Percentiles rank a stretch among this genome's conserved stretches.
These are phyloP conservation scores for Gaultheria prostrata DNA, from an alignment of 148 eudicot species.

Conservation along the genomic window DNA sequence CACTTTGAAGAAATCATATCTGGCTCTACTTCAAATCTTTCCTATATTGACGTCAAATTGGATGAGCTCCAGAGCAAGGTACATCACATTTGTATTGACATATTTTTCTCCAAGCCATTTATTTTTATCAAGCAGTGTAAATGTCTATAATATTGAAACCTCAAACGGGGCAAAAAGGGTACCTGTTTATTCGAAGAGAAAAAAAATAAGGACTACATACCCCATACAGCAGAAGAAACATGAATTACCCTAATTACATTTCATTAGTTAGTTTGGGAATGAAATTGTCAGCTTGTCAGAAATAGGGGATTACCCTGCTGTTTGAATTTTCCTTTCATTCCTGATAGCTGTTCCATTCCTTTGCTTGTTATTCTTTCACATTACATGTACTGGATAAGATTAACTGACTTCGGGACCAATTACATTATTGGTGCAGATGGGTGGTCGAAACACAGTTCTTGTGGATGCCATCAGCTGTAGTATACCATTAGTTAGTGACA, in stretches of 20 bases:
- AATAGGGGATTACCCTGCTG: not conserved
- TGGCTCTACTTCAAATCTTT: slow-evolving; percentile 38
- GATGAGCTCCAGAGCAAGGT: slow-evolving; percentile 2
- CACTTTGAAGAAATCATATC: slow-evolving; percentile 79
- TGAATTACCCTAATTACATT: slow-evolving; percentile 11
- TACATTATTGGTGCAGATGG: slow-evolving; percentile 44
- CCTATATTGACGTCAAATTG: not conserved
- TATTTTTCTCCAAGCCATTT: no score
- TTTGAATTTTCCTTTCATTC: not conserved
- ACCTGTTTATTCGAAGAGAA: no score
- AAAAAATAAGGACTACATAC: no score
- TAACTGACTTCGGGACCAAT: not conserved
- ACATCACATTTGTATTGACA: no score
- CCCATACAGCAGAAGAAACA: slow-evolving; percentile 5
- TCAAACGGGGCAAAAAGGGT: no score
- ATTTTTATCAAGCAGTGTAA: no score
- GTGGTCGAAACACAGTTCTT: slow-evolving; percentile 70
- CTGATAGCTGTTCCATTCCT: not conserved
- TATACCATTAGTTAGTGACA: slow-evolving; percentile 68
- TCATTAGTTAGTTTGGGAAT: not conserved
- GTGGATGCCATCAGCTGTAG: slow-evolving; percentile 67
- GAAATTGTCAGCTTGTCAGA: not conserved
- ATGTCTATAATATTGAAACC: no score
- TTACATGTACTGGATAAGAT: not conserved
- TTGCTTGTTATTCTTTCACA: not conserved